Evolutionary conservation across 768 basidiomycete species (phyloP), one percentile per base, ranked within the genome.

Genomic region (Candolleomyces aberdarensis): DNA sequence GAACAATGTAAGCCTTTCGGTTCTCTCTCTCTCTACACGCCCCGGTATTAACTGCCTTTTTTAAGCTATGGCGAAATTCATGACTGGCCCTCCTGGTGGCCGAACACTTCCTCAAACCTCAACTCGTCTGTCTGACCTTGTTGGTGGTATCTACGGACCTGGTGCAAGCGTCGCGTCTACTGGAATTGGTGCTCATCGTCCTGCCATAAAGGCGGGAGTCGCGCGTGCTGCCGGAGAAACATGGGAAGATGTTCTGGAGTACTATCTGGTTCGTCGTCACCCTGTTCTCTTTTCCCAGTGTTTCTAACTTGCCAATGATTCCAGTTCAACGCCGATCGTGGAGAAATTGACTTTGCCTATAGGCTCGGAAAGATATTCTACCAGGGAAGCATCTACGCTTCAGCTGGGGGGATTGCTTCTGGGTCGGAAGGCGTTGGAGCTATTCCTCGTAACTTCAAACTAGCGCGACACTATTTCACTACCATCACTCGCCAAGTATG

Each of bases 291-390:
- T 13, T 19, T 3, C 15, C 22, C 43, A 11, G 8, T 51, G 44
- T 26, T 19, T 29, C 53, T 55, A 31, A 64, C 44, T n/a, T 47
- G 61, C 43, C 61, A 41, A 31, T 59, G 41, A 65, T 53, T 62
- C 10, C 57, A 96, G 90, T 99, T 96, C 74, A 97, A 98, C 55
- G 93, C 96, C 6, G 94, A 98, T 67, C 86, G 94, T 29, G 94
- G 93, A 29, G 92, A 95, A 66, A 85, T 85, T 55, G 87, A 89
- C 63, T 96, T 93, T 71, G 94, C 94, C 2, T 94, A 91, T 73
- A 86, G 92, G 15, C 83, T 98, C 2, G 97, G 94, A n/a, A 89
- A 93, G 74, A 91, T 98, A 10, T 96, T 90, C 75, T 98, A 99
- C 69, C 91, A 95, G 70, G 97, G 97, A 17, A 94, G 92, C 60